Percentiles rank a stretch among this genome's conserved stretches.
These are phyloP conservation scores for Entonaema liquescens DNA, from an alignment of 495 filamentous ascomycete species.

Conservation along the genomic window DNA sequence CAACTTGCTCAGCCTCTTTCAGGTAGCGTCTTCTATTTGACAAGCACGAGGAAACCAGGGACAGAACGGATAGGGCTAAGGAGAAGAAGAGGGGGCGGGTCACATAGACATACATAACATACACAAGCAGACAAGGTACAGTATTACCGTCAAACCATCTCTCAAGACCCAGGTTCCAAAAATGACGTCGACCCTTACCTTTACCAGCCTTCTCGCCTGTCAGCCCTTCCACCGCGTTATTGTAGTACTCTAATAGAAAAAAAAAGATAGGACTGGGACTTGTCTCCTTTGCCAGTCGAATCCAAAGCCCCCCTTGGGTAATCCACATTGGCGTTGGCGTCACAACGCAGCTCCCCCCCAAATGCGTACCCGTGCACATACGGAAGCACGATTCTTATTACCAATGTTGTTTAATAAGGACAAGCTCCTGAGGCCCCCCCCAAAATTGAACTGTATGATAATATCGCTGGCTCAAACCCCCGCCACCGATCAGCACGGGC, in stretches of 20 bases:
- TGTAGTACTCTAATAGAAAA: neutral
- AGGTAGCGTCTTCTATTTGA: constrained; percentile 20
- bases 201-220: neutral
- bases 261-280: neutral
- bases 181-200: constrained; percentile 29
- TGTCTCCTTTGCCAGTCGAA: constrained; percentile 11
- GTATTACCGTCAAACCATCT: neutral
- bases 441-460: neutral
- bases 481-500: constrained; percentile 24
- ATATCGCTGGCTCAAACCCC: constrained; percentile 9
- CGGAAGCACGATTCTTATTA: constrained; percentile 2
- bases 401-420: neutral
- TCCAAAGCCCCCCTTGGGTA: constrained; percentile 1
- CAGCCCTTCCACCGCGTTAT: neutral
- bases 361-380: constrained; percentile 1
- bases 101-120: neutral
- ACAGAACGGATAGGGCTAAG: constrained; percentile 22
- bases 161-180: constrained; percentile 8
- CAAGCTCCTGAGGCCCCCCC: neutral
- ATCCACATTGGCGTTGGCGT: constrained; percentile 23
- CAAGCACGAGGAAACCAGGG: constrained; percentile 10
- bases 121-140: neutral
- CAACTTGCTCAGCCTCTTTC: constrained; percentile 24
- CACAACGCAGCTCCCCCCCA: constrained; percentile 17
- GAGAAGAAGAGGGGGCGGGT: neutral